These are phyloP conservation scores for Aspergillus egyptiacus DNA, from an alignment of 495 filamentous ascomycete genomes.

Conservation along the genomic window DNA sequence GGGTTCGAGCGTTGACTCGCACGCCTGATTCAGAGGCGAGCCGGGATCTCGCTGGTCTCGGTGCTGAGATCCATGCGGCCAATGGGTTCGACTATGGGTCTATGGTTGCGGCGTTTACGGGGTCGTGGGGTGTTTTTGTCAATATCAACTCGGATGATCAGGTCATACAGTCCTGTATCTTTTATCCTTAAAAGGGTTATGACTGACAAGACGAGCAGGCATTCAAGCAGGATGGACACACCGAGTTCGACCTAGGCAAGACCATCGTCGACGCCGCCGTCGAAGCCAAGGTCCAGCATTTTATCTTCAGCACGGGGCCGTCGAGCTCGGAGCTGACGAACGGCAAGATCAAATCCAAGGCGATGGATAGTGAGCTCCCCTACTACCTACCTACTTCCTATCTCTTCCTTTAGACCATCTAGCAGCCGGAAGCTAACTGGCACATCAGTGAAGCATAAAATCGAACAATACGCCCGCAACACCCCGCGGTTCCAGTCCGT, in stretches of 20 bases:
- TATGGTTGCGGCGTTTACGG: slow-evolving; percentile 21
- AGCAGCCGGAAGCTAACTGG: neutral
- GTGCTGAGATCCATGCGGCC: slow-evolving; percentile 43
- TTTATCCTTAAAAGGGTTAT: neutral
- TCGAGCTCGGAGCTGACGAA: slow-evolving; percentile 16
- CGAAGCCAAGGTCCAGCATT: slow-evolving; percentile 20
- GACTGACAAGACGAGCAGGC: slow-evolving; percentile 5
- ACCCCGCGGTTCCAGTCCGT: slow-evolving; percentile 18
- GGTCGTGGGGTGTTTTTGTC: slow-evolving; percentile 27
- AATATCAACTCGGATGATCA: slow-evolving; percentile 32
- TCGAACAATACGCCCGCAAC: slow-evolving; percentile 21
- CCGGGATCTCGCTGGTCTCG: slow-evolving; percentile 30
- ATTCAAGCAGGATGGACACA: slow-evolving; percentile 8
- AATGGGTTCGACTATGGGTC: slow-evolving; percentile 31
- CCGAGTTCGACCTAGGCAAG: slow-evolving; percentile 27
- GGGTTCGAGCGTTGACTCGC: slow-evolving; percentile 36
- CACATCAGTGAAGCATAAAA: slow-evolving; percentile 22
- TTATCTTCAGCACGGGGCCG: slow-evolving; percentile 23
- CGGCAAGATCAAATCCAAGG: slow-evolving; percentile 19
- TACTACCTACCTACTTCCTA: neutral
- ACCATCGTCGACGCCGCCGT: slow-evolving; percentile 23
- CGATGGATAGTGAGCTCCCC: slow-evolving; percentile 22
- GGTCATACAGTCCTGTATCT: neutral
- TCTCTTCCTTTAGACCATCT: too few species aligned
- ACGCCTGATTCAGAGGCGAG: slow-evolving; percentile 34